Evolutionary conservation across 2,329 filamentous ascomycete species (phyloP).

Genomic region (Ceratocystiopsis minuta): DNA sequence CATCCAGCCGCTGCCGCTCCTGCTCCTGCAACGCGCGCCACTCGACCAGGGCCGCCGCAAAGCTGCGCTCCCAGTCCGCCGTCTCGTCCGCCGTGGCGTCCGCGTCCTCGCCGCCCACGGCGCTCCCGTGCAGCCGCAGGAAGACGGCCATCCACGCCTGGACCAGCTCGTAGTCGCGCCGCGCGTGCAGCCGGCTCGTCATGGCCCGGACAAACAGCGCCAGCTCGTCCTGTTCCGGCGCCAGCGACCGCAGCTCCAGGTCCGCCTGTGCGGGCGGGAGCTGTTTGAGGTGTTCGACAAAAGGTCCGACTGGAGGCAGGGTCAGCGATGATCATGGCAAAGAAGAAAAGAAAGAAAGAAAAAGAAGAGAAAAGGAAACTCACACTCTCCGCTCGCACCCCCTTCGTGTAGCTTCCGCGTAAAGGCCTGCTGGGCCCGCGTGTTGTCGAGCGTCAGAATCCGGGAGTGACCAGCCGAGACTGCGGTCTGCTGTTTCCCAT

Average conservation of each 20-base stretch:
- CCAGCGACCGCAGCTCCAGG: constrained; percentile 70
- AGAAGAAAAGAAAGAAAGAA: not conserved
- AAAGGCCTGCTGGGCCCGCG: constrained; percentile 38
- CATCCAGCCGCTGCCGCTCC: constrained; percentile 53
- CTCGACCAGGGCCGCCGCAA: constrained; percentile 31
- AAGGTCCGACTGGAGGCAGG: constrained; percentile 34
- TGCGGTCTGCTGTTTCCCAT: not conserved
- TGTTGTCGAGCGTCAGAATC: constrained; percentile 48
- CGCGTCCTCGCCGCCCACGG: not conserved
- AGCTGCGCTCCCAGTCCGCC: constrained; percentile 27
- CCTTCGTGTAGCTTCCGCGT: constrained; percentile 33
- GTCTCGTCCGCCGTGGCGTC: not conserved
- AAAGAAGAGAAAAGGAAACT: constrained; percentile 12
- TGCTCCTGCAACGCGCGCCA: constrained; percentile 59
- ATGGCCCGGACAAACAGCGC: constrained; percentile 66
- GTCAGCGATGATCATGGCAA: not conserved
- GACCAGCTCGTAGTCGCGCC: constrained; percentile 77
- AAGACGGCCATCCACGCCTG: constrained; percentile 98
- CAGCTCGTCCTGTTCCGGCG: constrained; percentile 43
- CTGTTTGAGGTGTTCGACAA: constrained; percentile 63
- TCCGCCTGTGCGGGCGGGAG: constrained; percentile 76
- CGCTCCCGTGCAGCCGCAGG: constrained; percentile 48
- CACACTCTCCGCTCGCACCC: constrained; percentile 42
- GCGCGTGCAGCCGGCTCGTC: constrained; percentile 47
- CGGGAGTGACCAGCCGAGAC: constrained; percentile 28